Evolutionary conservation across 148 eudicot species (phyloP).

Genomic region (Agrostemma githago): DNA sequence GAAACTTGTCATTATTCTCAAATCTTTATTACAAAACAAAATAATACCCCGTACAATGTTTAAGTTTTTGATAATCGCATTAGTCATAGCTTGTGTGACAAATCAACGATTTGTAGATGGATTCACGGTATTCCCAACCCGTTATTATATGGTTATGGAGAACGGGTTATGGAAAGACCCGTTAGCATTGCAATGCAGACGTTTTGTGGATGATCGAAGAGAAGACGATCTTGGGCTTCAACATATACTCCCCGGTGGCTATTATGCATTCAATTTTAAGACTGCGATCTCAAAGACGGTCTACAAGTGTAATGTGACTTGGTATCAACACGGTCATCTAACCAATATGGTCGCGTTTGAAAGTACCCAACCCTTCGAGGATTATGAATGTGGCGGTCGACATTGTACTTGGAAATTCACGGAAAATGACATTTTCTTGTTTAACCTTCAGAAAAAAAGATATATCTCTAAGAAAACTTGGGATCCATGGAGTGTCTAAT

Average conservation of each 20-base stretch:
- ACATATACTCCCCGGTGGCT: background rate
- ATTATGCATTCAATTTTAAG: conserved; percentile 8
- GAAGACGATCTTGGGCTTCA: conserved; percentile 7
- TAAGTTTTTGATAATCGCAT: too few relatives aligned
- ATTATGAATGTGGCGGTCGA: conserved; percentile 21
- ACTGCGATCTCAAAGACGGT: background rate
- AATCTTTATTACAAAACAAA: too few relatives aligned
- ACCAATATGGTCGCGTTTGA: background rate
- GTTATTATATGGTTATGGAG: conserved; percentile 3
- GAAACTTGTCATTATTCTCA: too few relatives aligned
- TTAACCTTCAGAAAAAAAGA: too few relatives aligned
- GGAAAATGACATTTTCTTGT: too few relatives aligned
- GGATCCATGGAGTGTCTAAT: too few relatives aligned
- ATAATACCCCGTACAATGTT: too few relatives aligned
- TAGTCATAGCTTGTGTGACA: too few relatives aligned
- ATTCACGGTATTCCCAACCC: background rate
- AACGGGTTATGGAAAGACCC: background rate
- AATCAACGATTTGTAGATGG: background rate
- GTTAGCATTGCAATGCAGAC: background rate
- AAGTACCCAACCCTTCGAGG: background rate
- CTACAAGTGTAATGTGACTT: background rate
- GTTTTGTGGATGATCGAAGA: background rate
- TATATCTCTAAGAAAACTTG: too few relatives aligned
- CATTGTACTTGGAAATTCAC: background rate
- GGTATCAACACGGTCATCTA: background rate